Evolutionary conservation across 345 rosid genomes (phyloP), one percentile per base, ranked within the genome.

Genomic region (Physaria fendleri): DNA sequence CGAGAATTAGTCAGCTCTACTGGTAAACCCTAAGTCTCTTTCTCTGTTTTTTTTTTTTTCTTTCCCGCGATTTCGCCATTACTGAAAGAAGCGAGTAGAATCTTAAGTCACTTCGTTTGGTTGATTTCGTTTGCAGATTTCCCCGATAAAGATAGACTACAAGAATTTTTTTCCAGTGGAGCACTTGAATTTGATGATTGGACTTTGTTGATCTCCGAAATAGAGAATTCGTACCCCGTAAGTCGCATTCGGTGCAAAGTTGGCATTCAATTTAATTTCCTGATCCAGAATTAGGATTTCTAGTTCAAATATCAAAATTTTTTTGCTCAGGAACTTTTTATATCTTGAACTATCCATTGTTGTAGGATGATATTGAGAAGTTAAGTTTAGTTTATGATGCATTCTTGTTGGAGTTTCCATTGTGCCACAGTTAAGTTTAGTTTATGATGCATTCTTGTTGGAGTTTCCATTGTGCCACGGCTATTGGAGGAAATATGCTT

Each of bases 401-500:
- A 44, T 88, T 91, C 85, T 72, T 91, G 76, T 69, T 82, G 14
- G 79, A 78, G 72, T 88, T 80, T 68, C 98, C 98, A 2, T 59
- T n/a, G n/a, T n/a, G n/a, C n/a, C n/a, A n/a, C n/a, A 74, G 59
- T 46, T 85, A 49, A 60, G 80, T 71, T 58, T 84, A 66, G 87
- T 83, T 29, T 91, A 88, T 69, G 85, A 85, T 47, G 66, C 88
- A 44, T 88, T 91, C 85, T 72, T 91, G 76, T 69, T 82, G 14
- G 79, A 78, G 72, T 88, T 80, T 68, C 98, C 98, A 2, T 59
- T 91, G 71, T 91, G 96, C 77, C 72, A 81, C 72, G 95, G 88
- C 60, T 91, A 82, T 71, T 91, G 98, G 98, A 82, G 73, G 78
- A 91, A 66, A 77, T 85, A 84, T 75, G 87, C 85, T 55, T 73